These are phyloP conservation scores for Ganoderma lucidum DNA, from an alignment of 1,284 basidiomycete genomes.

Conservation along the genomic window DNA sequence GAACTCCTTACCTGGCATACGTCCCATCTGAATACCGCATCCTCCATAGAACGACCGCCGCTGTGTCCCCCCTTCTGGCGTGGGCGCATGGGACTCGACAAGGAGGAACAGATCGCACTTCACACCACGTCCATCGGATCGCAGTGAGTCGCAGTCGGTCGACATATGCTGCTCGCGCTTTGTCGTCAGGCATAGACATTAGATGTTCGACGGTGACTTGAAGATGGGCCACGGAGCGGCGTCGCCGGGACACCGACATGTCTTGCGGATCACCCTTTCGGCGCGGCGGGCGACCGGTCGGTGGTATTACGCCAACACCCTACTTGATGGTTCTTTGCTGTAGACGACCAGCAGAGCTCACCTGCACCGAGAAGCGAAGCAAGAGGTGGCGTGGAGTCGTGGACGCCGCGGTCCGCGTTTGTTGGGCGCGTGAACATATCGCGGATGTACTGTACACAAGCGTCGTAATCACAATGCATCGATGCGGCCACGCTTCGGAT, in stretches of 20 bases:
- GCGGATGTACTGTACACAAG: background rate
- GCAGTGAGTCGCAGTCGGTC: background rate
- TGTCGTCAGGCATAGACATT: background rate
- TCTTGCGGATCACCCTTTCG: constrained; percentile 2
- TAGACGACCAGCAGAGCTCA: background rate
- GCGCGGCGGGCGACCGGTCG: background rate
- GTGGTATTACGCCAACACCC: background rate
- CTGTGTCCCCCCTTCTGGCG: constrained; percentile 66
- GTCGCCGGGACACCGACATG: background rate
- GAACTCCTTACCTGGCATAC: constrained; percentile 50
- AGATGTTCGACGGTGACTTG: background rate
- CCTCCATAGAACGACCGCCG: constrained; percentile 41
- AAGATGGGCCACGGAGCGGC: background rate
- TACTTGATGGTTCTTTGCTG: background rate
- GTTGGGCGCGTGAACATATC: background rate
- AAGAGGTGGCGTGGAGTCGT: background rate
- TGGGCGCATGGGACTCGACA: constrained; percentile 77
- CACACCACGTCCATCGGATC: constrained; percentile 5
- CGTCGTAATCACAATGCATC: background rate
- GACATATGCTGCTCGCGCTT: background rate
- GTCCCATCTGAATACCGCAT: constrained; percentile 8
- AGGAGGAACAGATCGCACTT: constrained; percentile 64
- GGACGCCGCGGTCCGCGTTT: background rate
- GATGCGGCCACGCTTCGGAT: background rate
- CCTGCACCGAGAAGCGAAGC: background rate